Evolutionary conservation across 2,329 filamentous ascomycete genomes (phyloP).

Genomic region (Emergomyces pasteurianus): DNA sequence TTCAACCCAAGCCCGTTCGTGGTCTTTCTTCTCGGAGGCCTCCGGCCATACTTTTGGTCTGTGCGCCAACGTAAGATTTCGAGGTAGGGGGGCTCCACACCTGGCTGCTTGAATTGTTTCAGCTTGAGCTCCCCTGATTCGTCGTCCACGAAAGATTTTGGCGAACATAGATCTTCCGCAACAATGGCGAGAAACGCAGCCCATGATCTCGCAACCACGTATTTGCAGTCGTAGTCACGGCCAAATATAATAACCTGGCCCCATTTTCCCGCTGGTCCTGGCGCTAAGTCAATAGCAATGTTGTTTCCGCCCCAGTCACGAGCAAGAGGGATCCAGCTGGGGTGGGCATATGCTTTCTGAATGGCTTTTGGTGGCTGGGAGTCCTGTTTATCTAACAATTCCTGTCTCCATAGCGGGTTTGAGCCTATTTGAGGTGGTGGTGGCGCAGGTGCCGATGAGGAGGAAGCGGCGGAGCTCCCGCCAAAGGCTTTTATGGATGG

Average conservation of each 20-base stretch:
- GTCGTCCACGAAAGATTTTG: conserved; percentile 87
- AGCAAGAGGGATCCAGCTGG: conserved; percentile 88
- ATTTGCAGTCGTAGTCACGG: conserved; percentile 97
- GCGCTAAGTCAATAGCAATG: conserved; percentile 82
- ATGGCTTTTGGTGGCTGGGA: conserved; percentile 77
- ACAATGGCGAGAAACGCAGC: conserved; percentile 71
- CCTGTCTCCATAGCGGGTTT: conserved; percentile 67
- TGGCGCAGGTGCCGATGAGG: conserved; percentile 49
- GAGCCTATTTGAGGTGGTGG: conserved; percentile 42
- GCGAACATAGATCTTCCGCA: conserved; percentile 80
- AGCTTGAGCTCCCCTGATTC: conserved; percentile 85
- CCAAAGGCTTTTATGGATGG: conserved; percentile 63
- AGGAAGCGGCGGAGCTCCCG: conserved; percentile 48
- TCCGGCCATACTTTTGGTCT: conserved; percentile 82
- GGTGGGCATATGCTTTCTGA: conserved; percentile 86
- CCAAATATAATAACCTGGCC: conserved; percentile 95
- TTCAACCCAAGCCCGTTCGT: conserved; percentile 42
- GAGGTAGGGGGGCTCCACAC: conserved; percentile 85
- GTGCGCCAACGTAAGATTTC: conserved; percentile 90
- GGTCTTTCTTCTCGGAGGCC: conserved; percentile 38
- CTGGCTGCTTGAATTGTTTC: conserved; percentile 76
- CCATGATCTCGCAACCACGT: conserved; percentile 90
- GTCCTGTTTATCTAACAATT: conserved; percentile 71
- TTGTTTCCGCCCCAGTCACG: conserved; percentile 99
- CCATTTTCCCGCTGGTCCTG: conserved; percentile 82